Percentiles rank a stretch among this genome's conserved stretches.
Conservation (phyloP, 768 basidiomycete genomes). For the Baorangia bicolor region DNA sequence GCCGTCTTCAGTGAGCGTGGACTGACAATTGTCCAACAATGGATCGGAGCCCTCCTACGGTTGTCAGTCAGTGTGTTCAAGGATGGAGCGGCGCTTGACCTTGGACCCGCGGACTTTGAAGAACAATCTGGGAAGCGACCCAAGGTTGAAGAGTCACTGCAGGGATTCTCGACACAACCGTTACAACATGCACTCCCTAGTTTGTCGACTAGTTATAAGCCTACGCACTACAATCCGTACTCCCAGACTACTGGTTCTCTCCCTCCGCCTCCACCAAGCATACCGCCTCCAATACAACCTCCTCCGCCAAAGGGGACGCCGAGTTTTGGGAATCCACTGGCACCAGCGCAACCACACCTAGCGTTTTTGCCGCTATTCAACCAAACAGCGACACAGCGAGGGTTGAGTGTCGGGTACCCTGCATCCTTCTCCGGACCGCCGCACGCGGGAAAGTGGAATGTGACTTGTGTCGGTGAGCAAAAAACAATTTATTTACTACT, state of each 20-base stretch:
- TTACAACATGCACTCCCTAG: slow-evolving; percentile 21
- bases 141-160: slow-evolving; percentile 31
- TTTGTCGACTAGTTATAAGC: slow-evolving; percentile 17
- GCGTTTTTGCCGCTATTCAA: slow-evolving; percentile 75
- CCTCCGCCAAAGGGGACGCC: slow-evolving; percentile 35
- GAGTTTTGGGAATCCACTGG: slow-evolving; percentile 50
- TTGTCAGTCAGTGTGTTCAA: slow-evolving; percentile 20
- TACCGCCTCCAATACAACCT: slow-evolving; percentile 35
- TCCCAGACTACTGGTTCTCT: slow-evolving; percentile 11
- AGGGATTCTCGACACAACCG: slow-evolving; percentile 31
- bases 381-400: slow-evolving; percentile 66
- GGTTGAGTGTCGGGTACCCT: slow-evolving; percentile 59
- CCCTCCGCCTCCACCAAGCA: slow-evolving; percentile 26
- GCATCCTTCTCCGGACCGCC: slow-evolving; percentile 62
- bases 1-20: slow-evolving; percentile 60
- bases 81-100: slow-evolving; percentile 13
- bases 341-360: slow-evolving; percentile 60
- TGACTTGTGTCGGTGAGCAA: slow-evolving; percentile 64
- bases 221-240: slow-evolving; percentile 33
- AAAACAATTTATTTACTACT: not conserved
- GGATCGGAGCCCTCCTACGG: slow-evolving; percentile 49
- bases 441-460: slow-evolving; percentile 67
- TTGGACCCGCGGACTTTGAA: slow-evolving; percentile 26
- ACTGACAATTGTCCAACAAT: slow-evolving; percentile 48
- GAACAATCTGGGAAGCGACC: slow-evolving; percentile 31